Percentiles rank a stretch among this genome's conserved stretches.
Evolutionary conservation across 306 rosid genomes (phyloP).

Genomic region (Leucaena leucocephala): DNA sequence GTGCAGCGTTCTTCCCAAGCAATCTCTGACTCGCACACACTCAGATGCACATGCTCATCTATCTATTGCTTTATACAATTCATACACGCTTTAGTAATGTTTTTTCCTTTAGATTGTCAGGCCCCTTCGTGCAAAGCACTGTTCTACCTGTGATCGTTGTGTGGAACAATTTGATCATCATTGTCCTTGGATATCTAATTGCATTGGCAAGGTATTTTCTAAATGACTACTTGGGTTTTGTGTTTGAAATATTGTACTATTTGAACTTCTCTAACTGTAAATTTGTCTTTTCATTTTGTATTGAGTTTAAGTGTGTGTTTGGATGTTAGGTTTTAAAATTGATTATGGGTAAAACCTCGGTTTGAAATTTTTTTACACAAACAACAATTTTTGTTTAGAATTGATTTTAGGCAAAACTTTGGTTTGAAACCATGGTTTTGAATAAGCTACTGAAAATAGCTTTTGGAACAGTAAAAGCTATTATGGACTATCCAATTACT

Average conservation of each 20-base stretch:
- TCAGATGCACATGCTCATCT: slow-evolving; percentile 1
- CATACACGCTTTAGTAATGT: slow-evolving; percentile 11
- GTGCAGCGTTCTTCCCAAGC: slow-evolving; percentile 56
- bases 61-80: slow-evolving; percentile 18
- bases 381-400: too few relatives aligned
- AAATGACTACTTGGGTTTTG: slow-evolving; percentile 24
- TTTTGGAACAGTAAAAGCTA: too few relatives aligned
- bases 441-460: too few relatives aligned
- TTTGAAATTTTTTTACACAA: too few relatives aligned
- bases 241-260: slow-evolving; percentile 11
- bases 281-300: slow-evolving; percentile 26
- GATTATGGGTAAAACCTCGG: too few relatives aligned
- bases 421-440: too few relatives aligned
- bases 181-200: slow-evolving; percentile 99
- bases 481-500: too few relatives aligned
- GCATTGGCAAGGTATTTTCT: slow-evolving; percentile 89
- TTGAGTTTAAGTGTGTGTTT: slow-evolving; percentile 13
- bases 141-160: slow-evolving; percentile 92
- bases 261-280: background rate
- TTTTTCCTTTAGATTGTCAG: slow-evolving; percentile 78
- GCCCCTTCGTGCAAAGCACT: slow-evolving; percentile 99
- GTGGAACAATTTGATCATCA: slow-evolving; percentile 99
- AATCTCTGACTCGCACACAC: slow-evolving; percentile 60
- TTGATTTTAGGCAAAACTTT: too few relatives aligned
- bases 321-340: too few relatives aligned